Evolutionary conservation across 2,329 filamentous ascomycete genomes (phyloP).

Genomic region (Xylariaceae sp.): DNA sequence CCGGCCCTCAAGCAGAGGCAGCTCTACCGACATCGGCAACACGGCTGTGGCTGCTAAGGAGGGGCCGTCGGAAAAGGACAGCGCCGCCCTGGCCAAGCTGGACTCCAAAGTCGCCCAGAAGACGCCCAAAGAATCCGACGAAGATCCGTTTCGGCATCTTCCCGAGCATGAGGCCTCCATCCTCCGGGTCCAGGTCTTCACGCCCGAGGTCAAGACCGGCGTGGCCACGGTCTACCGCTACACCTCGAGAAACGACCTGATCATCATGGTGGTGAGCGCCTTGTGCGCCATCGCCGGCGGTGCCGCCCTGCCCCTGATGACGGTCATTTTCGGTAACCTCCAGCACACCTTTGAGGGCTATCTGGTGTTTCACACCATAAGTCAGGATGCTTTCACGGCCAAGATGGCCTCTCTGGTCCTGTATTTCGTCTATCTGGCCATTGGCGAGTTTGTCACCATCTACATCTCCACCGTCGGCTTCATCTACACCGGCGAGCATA

Average conservation of each 20-base stretch:
- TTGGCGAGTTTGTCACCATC: constrained; percentile 69
- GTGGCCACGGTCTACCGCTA: constrained; percentile 62
- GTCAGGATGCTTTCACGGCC: constrained; percentile 48
- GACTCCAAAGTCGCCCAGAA: constrained; percentile 35
- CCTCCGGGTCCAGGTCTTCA: constrained; percentile 60
- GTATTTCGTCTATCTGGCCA: constrained; percentile 79
- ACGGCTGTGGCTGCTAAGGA: constrained; percentile 7
- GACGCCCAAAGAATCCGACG: constrained; percentile 34
- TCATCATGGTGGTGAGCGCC: constrained; percentile 54
- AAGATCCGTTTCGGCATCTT: constrained; percentile 54
- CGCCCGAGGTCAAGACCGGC: constrained; percentile 56
- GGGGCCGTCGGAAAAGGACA: constrained; percentile 8
- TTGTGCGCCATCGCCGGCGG: constrained; percentile 64
- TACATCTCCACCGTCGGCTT: constrained; percentile 82
- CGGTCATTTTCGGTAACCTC: constrained; percentile 70
- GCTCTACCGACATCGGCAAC: constrained; percentile 23
- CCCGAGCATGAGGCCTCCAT: constrained; percentile 58
- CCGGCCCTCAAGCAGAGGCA: constrained; percentile 28
- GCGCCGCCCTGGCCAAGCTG: constrained; percentile 29
- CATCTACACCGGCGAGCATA: constrained; percentile 78
- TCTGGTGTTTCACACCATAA: constrained; percentile 42
- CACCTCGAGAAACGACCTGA: constrained; percentile 55
- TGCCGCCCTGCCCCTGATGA: constrained; percentile 72
- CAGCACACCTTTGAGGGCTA: constrained; percentile 64
- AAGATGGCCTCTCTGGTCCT: constrained; percentile 59